Percentiles rank a stretch among this genome's conserved stretches.
Conservation (phyloP, 495 filamentous ascomycete genomes). For the Pseudoneurospora amorphoporcata region DNA sequence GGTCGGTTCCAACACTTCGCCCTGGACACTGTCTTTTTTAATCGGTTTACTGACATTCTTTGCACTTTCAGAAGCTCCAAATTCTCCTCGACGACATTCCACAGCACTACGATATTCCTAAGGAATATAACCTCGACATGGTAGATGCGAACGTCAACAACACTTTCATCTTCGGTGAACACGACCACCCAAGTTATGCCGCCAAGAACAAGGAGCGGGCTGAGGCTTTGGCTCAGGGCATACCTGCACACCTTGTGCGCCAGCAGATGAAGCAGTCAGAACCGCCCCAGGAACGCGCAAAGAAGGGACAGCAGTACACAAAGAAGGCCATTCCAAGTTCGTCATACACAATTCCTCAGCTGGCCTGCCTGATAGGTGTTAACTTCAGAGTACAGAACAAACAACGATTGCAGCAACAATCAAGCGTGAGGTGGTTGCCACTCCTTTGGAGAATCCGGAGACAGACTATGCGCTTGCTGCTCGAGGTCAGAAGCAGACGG, state of each 20-base stretch:
- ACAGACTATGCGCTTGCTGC: slow-evolving; percentile 50
- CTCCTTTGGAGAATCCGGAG: slow-evolving; percentile 65
- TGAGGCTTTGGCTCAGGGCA: slow-evolving; percentile 36
- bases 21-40: not conserved
- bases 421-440: slow-evolving; percentile 65
- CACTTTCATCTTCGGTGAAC: slow-evolving; percentile 83
- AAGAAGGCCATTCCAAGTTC: slow-evolving; percentile 75
- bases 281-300: slow-evolving; percentile 40
- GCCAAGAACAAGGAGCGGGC: slow-evolving; percentile 44
- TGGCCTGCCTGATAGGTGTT: not conserved
- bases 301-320: slow-evolving; percentile 56
- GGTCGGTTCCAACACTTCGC: not conserved
- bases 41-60: slow-evolving; percentile 4
- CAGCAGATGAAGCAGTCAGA: slow-evolving; percentile 28
- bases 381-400: slow-evolving; percentile 47
- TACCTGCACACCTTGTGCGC: slow-evolving; percentile 38
- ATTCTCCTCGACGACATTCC: slow-evolving; percentile 39
- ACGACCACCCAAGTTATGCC: slow-evolving; percentile 73
- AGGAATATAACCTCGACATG: slow-evolving; percentile 70
- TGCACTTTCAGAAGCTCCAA: slow-evolving; percentile 26
- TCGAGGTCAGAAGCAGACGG: slow-evolving; percentile 51
- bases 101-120: slow-evolving; percentile 58
- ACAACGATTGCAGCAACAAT: slow-evolving; percentile 66
- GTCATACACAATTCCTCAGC: slow-evolving; percentile 17
- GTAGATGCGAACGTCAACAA: slow-evolving; percentile 56